Evolutionary conservation across 2,329 filamentous ascomycete genomes (phyloP).

Genomic region (Verticillium albo-atrum): DNA sequence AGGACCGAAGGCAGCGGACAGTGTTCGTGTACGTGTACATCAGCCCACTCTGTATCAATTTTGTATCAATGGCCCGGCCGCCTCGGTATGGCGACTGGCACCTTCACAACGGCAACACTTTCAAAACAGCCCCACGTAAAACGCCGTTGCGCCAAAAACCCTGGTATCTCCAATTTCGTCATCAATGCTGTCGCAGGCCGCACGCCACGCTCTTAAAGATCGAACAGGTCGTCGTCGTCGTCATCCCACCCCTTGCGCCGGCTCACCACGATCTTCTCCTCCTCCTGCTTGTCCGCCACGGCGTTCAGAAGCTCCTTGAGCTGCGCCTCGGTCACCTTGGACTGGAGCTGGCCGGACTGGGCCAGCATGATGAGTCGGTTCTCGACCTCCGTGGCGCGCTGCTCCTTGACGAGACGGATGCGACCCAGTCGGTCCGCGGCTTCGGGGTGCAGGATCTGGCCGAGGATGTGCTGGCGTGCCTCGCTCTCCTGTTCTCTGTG

Average conservation of each 20-base stretch:
- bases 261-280: slow-evolving; percentile 83
- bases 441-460: slow-evolving; percentile 91
- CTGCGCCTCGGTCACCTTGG: slow-evolving; percentile 88
- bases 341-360: slow-evolving; percentile 76
- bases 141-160: neutral
- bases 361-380: slow-evolving; percentile 91
- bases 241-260: slow-evolving; percentile 82
- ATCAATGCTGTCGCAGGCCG: neutral
- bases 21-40: neutral
- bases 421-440: slow-evolving; percentile 89
- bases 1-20: neutral
- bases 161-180: neutral
- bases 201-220: slow-evolving; percentile 39
- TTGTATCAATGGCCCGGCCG: neutral
- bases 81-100: neutral
- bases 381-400: slow-evolving; percentile 84
- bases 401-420: slow-evolving; percentile 93
- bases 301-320: slow-evolving; percentile 87
- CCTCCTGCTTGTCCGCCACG: slow-evolving; percentile 72
- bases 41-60: neutral
- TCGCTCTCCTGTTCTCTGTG: slow-evolving; percentile 52
- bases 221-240: slow-evolving; percentile 73
- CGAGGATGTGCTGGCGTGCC: slow-evolving; percentile 71
- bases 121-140: neutral
- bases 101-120: neutral